phyloP scores from a whole-genome alignment of 176 grass and related monocot genomes.

The Elaeis guineensis region DNA sequence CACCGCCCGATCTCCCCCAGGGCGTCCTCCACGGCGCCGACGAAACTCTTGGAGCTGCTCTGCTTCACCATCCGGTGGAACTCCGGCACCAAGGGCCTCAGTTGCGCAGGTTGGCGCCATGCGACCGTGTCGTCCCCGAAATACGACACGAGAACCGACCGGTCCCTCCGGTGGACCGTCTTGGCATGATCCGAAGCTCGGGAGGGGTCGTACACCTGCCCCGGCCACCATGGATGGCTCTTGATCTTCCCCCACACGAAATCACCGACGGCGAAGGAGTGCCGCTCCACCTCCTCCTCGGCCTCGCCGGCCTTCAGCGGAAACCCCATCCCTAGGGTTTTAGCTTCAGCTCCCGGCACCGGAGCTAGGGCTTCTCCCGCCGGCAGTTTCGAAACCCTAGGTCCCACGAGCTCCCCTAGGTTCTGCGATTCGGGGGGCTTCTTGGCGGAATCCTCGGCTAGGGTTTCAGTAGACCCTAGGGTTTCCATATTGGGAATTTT shows the following conservation, averaged over 20 bases:
- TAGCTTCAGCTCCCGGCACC: background rate
- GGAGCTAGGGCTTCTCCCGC: no score
- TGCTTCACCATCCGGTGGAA: conserved; percentile 17
- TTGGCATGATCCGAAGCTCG: background rate
- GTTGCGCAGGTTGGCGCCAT: conserved; percentile 1
- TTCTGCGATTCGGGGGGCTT: no score
- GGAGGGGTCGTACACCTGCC: conserved; percentile 29
- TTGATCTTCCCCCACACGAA: conserved; percentile 61
- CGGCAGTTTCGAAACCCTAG: no score
- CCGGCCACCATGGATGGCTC: conserved; percentile 24
- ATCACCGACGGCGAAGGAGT: conserved; percentile 31
- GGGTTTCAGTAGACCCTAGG: no score
- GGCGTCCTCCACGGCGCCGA: conserved; percentile 19
- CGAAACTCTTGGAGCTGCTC: conserved; percentile 13
- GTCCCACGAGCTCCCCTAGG: no score
- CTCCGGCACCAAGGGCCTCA: conserved; percentile 22
- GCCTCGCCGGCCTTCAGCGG: background rate
- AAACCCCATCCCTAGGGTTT: background rate
- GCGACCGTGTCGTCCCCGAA: background rate
- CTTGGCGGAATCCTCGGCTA: no score
- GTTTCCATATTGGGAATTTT: no score
- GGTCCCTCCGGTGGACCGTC: background rate
- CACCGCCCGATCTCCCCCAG: conserved; percentile 1
- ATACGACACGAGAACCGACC: conserved; percentile 14
- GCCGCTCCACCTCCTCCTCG: no score